Percentiles rank a stretch among this genome's conserved stretches.
Conservation (phyloP, 495 filamentous ascomycete genomes). For the Choiromyces venosus region DNA sequence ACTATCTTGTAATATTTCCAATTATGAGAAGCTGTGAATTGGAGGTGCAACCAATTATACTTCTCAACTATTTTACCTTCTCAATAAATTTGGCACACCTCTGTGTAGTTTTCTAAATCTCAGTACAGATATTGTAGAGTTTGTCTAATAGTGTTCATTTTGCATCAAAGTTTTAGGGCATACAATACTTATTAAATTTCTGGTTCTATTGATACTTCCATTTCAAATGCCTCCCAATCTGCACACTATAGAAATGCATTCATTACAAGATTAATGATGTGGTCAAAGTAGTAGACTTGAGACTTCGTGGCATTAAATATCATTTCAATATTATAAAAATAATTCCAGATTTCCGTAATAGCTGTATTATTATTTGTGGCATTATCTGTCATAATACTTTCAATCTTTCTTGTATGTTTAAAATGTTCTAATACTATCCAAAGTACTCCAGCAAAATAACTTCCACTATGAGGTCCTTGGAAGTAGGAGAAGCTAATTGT, state of each 20-base stretch:
- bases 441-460: conserved; percentile 10
- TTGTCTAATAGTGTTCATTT: conserved; percentile 22
- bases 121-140: conserved; percentile 26
- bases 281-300: conserved; percentile 21
- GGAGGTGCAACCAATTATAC: neutral
- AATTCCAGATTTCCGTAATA: neutral
- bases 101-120: conserved; percentile 11
- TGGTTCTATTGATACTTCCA: conserved; percentile 2
- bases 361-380: conserved; percentile 25
- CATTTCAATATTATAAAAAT: neutral
- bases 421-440: conserved; percentile 19
- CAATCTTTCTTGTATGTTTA: conserved; percentile 18
- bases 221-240: conserved; percentile 2
- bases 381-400: conserved; percentile 31
- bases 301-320: conserved; percentile 16
- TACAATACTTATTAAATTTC: conserved; percentile 4
- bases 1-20: conserved; percentile 7
- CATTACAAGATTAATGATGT: conserved; percentile 26
- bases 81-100: conserved; percentile 12
- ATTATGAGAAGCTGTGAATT: too few relatives aligned
- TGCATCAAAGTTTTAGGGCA: neutral
- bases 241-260: conserved; percentile 22
- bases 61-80: neutral
- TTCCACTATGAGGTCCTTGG: neutral
- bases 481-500: neutral